phyloP scores from a whole-genome alignment of 805 yeast genomes.

The Cyberlindnera amylophila region DNA sequence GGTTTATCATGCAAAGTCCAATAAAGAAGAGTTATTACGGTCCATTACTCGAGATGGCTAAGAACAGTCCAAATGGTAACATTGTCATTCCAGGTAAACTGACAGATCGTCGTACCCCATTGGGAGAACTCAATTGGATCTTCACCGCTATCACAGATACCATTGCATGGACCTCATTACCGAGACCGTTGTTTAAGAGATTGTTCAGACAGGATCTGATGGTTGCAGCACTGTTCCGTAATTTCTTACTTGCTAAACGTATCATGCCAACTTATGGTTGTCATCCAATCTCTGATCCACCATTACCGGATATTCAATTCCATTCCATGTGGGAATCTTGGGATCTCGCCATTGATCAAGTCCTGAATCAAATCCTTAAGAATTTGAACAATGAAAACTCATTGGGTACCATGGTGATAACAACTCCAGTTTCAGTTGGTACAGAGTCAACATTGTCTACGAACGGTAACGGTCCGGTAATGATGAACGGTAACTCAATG shows the following conservation, averaged over 20 bases:
- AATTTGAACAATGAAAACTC: constrained; percentile 29
- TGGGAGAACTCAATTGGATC: constrained; percentile 96
- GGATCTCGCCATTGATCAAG: constrained; percentile 96
- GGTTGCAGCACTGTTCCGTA: constrained; percentile 94
- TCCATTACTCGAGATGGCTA: constrained; percentile 34
- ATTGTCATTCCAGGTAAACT: constrained; percentile 83
- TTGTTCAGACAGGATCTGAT: constrained; percentile 92
- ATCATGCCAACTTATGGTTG: constrained; percentile 92
- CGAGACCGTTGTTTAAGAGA: constrained; percentile 83
- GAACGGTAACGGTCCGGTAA: too few species aligned
- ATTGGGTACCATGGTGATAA: not conserved
- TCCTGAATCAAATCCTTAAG: constrained; percentile 65
- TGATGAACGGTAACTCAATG: not conserved
- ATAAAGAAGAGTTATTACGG: constrained; percentile 43
- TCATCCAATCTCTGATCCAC: constrained; percentile 93
- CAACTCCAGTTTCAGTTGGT: not conserved
- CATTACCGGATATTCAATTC: constrained; percentile 75
- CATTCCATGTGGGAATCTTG: constrained; percentile 98
- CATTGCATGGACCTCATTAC: constrained; percentile 92
- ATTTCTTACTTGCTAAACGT: constrained; percentile 85
- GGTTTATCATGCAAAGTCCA: constrained; percentile 86
- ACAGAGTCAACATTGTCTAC: too few species aligned
- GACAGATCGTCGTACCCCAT: constrained; percentile 90
- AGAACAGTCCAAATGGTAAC: constrained; percentile 33
- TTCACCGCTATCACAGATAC: constrained; percentile 98